phyloP scores from a whole-genome alignment of 192 early-diverging fungal species.

The Chytriomyces hyalinus region DNA sequence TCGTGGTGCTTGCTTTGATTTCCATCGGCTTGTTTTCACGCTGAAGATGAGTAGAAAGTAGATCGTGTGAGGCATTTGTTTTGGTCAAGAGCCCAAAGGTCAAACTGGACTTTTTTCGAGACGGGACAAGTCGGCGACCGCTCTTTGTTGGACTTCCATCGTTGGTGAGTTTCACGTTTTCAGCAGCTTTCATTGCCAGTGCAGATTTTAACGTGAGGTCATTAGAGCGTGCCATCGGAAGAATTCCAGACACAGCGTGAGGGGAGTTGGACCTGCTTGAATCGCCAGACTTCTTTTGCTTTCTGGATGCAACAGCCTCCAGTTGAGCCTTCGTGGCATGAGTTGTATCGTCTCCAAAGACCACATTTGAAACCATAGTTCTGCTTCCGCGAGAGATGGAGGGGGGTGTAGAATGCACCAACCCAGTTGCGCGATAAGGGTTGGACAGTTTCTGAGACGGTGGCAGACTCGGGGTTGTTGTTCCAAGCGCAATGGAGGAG shows the following conservation, averaged over 20 bases:
- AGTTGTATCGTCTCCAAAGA: background rate
- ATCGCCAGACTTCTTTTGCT: background rate
- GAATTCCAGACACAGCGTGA: background rate
- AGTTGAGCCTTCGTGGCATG: background rate
- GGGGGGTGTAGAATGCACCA: too few relatives aligned
- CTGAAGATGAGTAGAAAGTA: too few relatives aligned
- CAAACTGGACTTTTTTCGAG: background rate
- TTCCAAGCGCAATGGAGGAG: too few relatives aligned
- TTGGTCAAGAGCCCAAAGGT: background rate
- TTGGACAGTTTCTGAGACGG: too few relatives aligned
- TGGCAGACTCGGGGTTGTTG: too few relatives aligned
- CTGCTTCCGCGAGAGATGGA: background rate
- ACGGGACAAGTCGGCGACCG: background rate
- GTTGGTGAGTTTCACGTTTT: background rate
- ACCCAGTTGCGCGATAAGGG: too few relatives aligned
- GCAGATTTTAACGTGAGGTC: background rate
- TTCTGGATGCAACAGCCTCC: background rate
- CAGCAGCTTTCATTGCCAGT: background rate
- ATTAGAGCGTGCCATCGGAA: background rate
- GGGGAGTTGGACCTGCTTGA: background rate
- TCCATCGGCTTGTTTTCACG: background rate
- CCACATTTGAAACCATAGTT: background rate
- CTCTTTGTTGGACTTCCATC: background rate
- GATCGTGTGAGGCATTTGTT: background rate
- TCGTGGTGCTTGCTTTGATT: background rate